Percentiles rank a stretch among this genome's conserved stretches.
Evolutionary conservation across 2,329 filamentous ascomycete genomes (phyloP).

Genomic region (Phoma sp.): DNA sequence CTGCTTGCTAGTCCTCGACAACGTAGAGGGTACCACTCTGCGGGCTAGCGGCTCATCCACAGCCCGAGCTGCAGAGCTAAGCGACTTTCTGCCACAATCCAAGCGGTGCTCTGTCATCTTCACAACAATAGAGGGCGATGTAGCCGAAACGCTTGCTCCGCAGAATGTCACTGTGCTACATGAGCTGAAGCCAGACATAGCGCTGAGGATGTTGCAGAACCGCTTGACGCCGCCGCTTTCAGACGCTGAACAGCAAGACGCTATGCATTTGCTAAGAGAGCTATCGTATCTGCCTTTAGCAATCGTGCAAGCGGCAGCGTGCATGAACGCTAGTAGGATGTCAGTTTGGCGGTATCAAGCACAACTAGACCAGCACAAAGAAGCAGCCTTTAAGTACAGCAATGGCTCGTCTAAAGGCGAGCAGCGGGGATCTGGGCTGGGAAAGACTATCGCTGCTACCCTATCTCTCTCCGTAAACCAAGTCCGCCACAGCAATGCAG

Average conservation of each 20-base stretch:
- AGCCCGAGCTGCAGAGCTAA: conserved; percentile 20
- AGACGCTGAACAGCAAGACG: conserved; percentile 11
- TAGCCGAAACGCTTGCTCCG: conserved; percentile 19
- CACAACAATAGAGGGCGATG: conserved; percentile 23
- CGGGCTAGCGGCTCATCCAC: not conserved
- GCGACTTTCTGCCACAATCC: conserved; percentile 22
- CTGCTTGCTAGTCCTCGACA: conserved; percentile 24
- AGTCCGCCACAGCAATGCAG: conserved; percentile 23
- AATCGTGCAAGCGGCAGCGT: conserved; percentile 27
- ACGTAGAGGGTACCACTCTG: conserved; percentile 32
- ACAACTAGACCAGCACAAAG: conserved; percentile 24
- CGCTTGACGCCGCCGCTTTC: conserved; percentile 13
- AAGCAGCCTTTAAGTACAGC: conserved; percentile 42
- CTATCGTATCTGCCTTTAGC: conserved; percentile 28
- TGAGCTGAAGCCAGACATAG: conserved; percentile 21
- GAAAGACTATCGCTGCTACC: conserved; percentile 48
- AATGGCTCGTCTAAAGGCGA: conserved; percentile 40
- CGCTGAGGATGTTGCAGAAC: conserved; percentile 25
- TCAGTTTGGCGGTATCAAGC: conserved; percentile 21
- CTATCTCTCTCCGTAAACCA: conserved; percentile 52
- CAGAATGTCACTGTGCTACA: conserved; percentile 22
- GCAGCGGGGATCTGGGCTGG: conserved; percentile 30
- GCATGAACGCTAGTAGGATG: conserved; percentile 14
- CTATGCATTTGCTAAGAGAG: conserved; percentile 17
- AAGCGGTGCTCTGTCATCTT: conserved; percentile 23